These are phyloP conservation scores for Lanzia echinophila DNA, from an alignment of 2,329 filamentous ascomycete species.

Conservation along the genomic window DNA sequence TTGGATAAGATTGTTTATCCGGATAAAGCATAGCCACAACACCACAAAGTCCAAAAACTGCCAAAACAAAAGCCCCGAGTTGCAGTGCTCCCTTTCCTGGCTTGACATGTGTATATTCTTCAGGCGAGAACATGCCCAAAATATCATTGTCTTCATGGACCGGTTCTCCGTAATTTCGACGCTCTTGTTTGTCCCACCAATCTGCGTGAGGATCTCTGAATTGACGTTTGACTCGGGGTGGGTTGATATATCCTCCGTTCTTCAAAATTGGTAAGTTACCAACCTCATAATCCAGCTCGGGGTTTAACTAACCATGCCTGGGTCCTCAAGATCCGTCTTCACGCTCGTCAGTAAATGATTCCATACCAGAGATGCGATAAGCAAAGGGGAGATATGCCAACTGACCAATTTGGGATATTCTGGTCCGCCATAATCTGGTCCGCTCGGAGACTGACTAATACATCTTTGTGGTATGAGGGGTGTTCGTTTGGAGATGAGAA, in stretches of 20 bases:
- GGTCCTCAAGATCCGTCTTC: constrained; percentile 53
- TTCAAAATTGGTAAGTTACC: constrained; percentile 32
- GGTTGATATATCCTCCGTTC: constrained; percentile 83
- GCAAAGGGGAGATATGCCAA: constrained; percentile 2
- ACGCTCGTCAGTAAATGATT: constrained; percentile 16
- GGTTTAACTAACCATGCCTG: constrained; percentile 51
- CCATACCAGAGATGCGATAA: not conserved
- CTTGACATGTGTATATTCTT: constrained; percentile 79
- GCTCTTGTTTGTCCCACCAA: constrained; percentile 98
- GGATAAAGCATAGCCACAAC: constrained; percentile 64
- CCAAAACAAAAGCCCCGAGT: constrained; percentile 59
- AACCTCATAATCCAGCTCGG: not conserved
- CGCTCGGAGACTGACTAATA: constrained; percentile 13
- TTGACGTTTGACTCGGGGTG: constrained; percentile 73
- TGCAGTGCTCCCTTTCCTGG: constrained; percentile 64
- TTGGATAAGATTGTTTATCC: constrained; percentile 61
- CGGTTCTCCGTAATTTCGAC: constrained; percentile 93
- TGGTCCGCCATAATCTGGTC: constrained; percentile 11
- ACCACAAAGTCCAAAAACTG: constrained; percentile 59
- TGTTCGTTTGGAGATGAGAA: constrained; percentile 42
- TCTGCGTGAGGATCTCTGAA: constrained; percentile 87
- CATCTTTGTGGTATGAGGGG: constrained; percentile 49
- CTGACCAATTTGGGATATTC: constrained; percentile 28
- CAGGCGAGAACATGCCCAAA: constrained; percentile 79
- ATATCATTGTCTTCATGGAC: constrained; percentile 95